These are phyloP conservation scores for Fusarium sarcochroum DNA, from an alignment of 2,329 filamentous ascomycete species.

Conservation along the genomic window DNA sequence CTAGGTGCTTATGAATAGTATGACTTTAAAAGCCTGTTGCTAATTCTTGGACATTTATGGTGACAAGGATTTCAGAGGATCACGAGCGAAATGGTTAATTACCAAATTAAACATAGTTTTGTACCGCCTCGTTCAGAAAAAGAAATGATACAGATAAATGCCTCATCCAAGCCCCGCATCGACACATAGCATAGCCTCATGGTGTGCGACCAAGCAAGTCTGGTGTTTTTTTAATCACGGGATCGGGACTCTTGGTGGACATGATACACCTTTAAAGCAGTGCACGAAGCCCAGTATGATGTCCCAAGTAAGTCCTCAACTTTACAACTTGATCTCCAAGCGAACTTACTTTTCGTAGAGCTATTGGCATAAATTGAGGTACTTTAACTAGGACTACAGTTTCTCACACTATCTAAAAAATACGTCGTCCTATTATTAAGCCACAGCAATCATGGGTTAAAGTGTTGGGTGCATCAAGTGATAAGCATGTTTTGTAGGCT, in stretches of 20 bases:
- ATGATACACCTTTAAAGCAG: not conserved
- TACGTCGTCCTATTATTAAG: no score
- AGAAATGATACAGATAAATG: not conserved
- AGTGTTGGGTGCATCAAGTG: no score
- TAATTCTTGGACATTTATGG: not conserved
- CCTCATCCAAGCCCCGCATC: not conserved
- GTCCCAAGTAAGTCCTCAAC: no score
- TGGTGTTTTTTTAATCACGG: not conserved
- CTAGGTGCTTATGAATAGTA: no score
- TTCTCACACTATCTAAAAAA: no score
- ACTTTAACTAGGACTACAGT: no score
- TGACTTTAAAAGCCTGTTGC: not conserved
- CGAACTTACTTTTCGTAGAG: no score
- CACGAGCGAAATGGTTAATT: not conserved
- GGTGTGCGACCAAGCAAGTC: not conserved
- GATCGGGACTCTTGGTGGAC: not conserved
- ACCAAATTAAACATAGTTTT: not conserved
- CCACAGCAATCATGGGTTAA: no score
- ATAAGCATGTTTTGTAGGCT: no score
- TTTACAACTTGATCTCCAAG: no score
- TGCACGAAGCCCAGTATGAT: not conserved
- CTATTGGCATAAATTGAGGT: no score
- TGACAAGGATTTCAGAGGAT: not conserved
- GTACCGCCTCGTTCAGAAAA: no score
- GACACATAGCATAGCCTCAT: not conserved